Base-by-base conservation (phyloP, 2,329 filamentous ascomycete genomes). In the Rugonectria rugulosa region DNA sequence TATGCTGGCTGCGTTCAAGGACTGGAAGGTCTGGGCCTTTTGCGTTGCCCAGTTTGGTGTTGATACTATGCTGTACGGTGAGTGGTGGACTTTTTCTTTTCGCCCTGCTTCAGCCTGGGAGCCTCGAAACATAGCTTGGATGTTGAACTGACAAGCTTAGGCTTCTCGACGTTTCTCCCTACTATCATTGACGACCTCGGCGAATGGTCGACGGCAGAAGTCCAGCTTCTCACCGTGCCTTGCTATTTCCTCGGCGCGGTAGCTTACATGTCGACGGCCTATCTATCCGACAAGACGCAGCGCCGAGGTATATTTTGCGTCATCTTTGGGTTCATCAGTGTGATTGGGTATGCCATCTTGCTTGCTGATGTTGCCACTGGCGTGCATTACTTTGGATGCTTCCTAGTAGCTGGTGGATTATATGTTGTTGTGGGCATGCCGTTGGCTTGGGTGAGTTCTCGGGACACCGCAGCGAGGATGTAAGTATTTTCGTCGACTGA, bases 21-120 rank as follows among this genome's bases (percentile, higher is more conserved):
- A 94, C 72, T 92, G 88, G 88, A 92, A 89, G 69, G 84, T 91
- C 20, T 91, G 87, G 80, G 74, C 81, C 1, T 92, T 92, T 69
- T 87, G 81, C 60, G 71, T 85, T 31, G 88, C 79, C 5, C 88
- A 91, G 69, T 92, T 92, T 67, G 88, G 89, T 5, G 81, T 82
- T 14, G 88, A 92, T 66, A 90, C 87, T 1, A 89, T 92, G 84
- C 79, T 93, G 0, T 93, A 93, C 66, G 79, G 80, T 75, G 31
- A 55, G 70, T 61, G 26, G 23, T 17, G 2, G 5, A 8, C 24
- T 3, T 20, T 3, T 1, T 19, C 19, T 23, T 17, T 8, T n/a
- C n/a, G n/a, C n/a, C n/a, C n/a, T n/a, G n/a, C n/a, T n/a, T n/a
- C n/a, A n/a, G n/a, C n/a, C n/a, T n/a, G n/a, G n/a, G n/a, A n/a